phyloP scores from a whole-genome alignment of 257 asterid species.

The Scutellaria minor region DNA sequence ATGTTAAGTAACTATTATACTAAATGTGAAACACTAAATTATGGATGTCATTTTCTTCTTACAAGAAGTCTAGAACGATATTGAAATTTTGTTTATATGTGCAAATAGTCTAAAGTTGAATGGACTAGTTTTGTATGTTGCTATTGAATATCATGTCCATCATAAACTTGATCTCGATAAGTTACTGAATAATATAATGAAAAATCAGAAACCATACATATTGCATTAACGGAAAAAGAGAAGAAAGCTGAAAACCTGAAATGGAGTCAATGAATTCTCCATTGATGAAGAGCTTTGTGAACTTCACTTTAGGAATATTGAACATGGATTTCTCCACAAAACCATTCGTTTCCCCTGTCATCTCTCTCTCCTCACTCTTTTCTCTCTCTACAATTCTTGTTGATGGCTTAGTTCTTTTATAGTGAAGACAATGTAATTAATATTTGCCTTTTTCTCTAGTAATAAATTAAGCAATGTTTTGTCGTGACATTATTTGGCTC shows the following conservation, averaged over 20 bases:
- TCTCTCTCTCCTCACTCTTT: slow-evolving; percentile 24
- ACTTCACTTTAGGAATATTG: slow-evolving; percentile 45
- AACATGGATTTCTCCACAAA: slow-evolving; percentile 10
- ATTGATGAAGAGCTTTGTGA: slow-evolving; percentile 56
- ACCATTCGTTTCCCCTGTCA: slow-evolving; percentile 43
- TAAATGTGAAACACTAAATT: background rate
- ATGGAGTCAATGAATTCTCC: slow-evolving; percentile 60
- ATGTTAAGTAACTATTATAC: background rate
- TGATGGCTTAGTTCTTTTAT: background rate
- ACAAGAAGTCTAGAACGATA: no score
- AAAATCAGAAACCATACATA: background rate
- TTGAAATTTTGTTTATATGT: no score
- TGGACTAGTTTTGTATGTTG: no score
- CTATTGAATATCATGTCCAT: no score
- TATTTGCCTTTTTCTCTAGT: background rate
- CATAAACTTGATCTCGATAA: no score
- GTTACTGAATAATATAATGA: background rate
- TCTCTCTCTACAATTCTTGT: slow-evolving; percentile 1
- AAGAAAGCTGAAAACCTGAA: slow-evolving; percentile 48
- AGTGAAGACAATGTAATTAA: background rate
- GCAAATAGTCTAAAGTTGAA: no score
- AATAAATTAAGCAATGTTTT: background rate
- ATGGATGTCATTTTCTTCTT: background rate
- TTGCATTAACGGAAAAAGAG: no score
- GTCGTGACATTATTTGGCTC: no score